Percentiles rank a stretch among this genome's conserved stretches.
Conservation (phyloP, 192 early-diverging fungal species). For the Linnemannia exigua region DNA sequence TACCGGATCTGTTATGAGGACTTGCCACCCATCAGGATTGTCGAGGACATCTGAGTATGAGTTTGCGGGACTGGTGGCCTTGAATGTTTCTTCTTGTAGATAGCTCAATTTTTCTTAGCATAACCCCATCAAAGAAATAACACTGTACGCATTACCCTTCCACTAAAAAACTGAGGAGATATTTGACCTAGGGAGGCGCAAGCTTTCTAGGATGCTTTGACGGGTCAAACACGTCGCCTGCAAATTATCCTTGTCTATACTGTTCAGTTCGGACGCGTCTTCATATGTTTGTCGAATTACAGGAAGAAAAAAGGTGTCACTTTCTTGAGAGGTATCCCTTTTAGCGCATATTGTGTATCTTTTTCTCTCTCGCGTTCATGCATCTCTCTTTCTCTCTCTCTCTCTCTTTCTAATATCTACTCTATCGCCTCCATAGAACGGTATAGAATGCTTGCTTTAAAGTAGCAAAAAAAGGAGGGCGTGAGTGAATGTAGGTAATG, state of each 20-base stretch:
- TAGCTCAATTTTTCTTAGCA: not conserved
- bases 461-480: not conserved
- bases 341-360: not conserved
- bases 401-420: not conserved
- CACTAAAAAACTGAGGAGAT: no score
- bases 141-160: not conserved
- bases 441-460: not conserved
- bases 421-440: no score
- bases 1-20: slow-evolving; percentile 91
- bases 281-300: no score
- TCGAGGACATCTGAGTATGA: slow-evolving; percentile 63
- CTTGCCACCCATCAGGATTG: slow-evolving; percentile 74
- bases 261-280: no score
- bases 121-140: not conserved
- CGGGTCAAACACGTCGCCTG: no score
- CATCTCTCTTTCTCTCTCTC: not conserved
- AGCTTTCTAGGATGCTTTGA: no score
- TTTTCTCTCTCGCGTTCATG: not conserved
- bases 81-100: not conserved
- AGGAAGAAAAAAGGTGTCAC: not conserved
- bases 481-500: not conserved
- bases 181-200: no score
- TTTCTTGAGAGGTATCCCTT: not conserved
- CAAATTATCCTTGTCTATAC: no score
- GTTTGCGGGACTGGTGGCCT: not conserved